These are phyloP conservation scores for Peltaster fructicola DNA, from an alignment of 2,329 filamentous ascomycete genomes.

Conservation along the genomic window DNA sequence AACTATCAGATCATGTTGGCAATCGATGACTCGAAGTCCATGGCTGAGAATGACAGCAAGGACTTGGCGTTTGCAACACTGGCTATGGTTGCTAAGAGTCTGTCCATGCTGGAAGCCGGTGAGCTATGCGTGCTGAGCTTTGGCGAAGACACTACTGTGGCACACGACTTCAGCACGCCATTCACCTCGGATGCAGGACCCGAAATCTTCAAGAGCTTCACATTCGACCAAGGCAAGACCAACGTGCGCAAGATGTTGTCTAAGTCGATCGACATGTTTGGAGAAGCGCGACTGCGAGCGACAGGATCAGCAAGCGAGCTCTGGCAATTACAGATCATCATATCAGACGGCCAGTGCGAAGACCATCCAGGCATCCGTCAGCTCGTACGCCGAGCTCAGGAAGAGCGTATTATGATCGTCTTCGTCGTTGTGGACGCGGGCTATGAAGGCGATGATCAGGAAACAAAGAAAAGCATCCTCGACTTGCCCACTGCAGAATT, in stretches of 20 bases:
- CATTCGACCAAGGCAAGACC: conserved; percentile 70
- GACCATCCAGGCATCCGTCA: conserved; percentile 70
- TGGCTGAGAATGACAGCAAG: conserved; percentile 66
- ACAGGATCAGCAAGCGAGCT: conserved; percentile 44
- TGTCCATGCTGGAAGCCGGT: conserved; percentile 86
- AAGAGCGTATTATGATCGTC: conserved; percentile 93
- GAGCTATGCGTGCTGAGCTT: conserved; percentile 87
- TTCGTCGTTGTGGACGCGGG: conserved; percentile 81
- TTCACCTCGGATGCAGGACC: conserved; percentile 69
- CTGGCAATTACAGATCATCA: conserved; percentile 87
- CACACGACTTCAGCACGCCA: conserved; percentile 68
- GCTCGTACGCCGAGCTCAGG: conserved; percentile 70
- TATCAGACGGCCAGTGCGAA: conserved; percentile 87
- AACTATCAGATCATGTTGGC: conserved; percentile 95
- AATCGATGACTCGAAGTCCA: conserved; percentile 86
- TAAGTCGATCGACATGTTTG: conserved; percentile 65
- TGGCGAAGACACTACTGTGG: conserved; percentile 64
- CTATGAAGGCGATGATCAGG: conserved; percentile 10
- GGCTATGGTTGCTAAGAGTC: conserved; percentile 70
- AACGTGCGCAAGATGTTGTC: conserved; percentile 66
- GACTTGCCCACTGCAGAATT: conserved; percentile 82
- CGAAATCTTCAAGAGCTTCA: conserved; percentile 69
- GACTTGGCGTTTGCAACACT: conserved; percentile 83
- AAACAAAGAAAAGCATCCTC: conserved; percentile 48
- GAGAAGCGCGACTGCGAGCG: conserved; percentile 49